Evolutionary conservation across 441 rosid species (phyloP).

Genomic region (Euphorbia schlechtendalii): DNA sequence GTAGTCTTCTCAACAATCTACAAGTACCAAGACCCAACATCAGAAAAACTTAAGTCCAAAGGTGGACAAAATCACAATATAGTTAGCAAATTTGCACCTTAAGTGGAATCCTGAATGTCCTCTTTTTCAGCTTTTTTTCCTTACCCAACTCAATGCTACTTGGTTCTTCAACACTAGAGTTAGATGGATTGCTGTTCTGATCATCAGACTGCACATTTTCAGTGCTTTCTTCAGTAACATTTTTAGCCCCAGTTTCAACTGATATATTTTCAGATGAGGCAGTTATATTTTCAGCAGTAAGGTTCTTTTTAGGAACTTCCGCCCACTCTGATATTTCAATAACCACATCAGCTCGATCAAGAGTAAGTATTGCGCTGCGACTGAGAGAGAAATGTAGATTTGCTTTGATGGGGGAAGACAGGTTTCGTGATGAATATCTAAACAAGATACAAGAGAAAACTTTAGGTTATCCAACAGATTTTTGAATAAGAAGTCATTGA

Average conservation of each 20-base stretch:
- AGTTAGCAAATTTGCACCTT: slow-evolving; percentile 42
- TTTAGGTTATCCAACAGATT: neutral
- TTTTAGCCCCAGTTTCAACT: slow-evolving; percentile 41
- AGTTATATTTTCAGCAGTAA: slow-evolving; percentile 55
- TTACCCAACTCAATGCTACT: slow-evolving; percentile 40
- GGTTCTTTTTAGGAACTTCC: slow-evolving; percentile 77
- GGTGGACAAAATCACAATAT: slow-evolving; percentile 9
- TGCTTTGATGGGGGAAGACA: slow-evolving; percentile 95
- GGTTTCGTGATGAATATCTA: slow-evolving; percentile 83
- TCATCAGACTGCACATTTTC: slow-evolving; percentile 42
- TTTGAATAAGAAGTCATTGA: slow-evolving; percentile 14
- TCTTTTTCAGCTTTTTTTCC: slow-evolving; percentile 75
- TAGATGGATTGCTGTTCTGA: slow-evolving; percentile 29
- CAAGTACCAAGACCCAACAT: slow-evolving; percentile 10
- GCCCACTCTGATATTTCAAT: slow-evolving; percentile 96
- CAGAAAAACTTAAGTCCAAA: neutral
- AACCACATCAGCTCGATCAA: slow-evolving; percentile 93
- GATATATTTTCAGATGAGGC: slow-evolving; percentile 46
- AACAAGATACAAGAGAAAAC: slow-evolving; percentile 13
- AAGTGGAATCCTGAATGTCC: slow-evolving; percentile 76
- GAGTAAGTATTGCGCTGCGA: slow-evolving; percentile 81
- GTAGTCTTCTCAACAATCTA: slow-evolving; percentile 74
- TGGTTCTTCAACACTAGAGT: slow-evolving; percentile 45
- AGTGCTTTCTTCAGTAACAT: slow-evolving; percentile 44
- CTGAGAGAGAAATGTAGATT: slow-evolving; percentile 89